Evolutionary conservation across 1,284 basidiomycete genomes (phyloP).

Genomic region (Abortiporus biennis): DNA sequence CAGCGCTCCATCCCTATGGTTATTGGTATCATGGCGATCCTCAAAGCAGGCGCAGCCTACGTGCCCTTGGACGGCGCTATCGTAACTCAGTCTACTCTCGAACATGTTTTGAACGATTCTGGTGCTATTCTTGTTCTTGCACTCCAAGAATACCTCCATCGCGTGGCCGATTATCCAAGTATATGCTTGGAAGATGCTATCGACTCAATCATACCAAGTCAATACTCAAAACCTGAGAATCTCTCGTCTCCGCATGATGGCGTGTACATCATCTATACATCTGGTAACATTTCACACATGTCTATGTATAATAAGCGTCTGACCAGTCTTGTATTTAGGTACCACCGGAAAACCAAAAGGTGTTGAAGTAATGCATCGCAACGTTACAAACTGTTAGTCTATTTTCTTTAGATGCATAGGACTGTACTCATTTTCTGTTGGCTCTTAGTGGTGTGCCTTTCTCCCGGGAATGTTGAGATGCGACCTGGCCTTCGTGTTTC

Average conservation of each 20-base stretch:
- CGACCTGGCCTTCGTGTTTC: constrained; percentile 46
- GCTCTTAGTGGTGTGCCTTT: constrained; percentile 41
- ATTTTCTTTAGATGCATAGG: neutral
- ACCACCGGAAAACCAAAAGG: constrained; percentile 56
- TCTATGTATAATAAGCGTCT: constrained; percentile 15
- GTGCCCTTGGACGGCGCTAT: constrained; percentile 53
- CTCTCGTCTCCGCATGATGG: constrained; percentile 35
- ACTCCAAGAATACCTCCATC: constrained; percentile 38
- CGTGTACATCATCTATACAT: constrained; percentile 56
- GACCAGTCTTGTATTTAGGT: constrained; percentile 25
- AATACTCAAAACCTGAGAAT: constrained; percentile 30
- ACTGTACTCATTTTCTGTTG: neutral
- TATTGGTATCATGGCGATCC: constrained; percentile 44
- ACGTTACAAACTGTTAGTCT: constrained; percentile 49
- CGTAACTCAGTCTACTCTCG: constrained; percentile 47
- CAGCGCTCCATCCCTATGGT: constrained; percentile 51
- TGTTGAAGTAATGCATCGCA: constrained; percentile 50
- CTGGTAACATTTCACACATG: no score
- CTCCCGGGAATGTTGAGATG: constrained; percentile 53
- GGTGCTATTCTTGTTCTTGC: constrained; percentile 37
- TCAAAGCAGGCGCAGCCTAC: constrained; percentile 53
- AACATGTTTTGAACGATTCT: constrained; percentile 46
- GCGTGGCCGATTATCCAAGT: constrained; percentile 26
- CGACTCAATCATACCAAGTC: constrained; percentile 19
- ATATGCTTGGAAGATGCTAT: constrained; percentile 40